phyloP scores from a whole-genome alignment of 2,329 filamentous ascomycete genomes.

The Mycosphaerelloides madeirae region DNA sequence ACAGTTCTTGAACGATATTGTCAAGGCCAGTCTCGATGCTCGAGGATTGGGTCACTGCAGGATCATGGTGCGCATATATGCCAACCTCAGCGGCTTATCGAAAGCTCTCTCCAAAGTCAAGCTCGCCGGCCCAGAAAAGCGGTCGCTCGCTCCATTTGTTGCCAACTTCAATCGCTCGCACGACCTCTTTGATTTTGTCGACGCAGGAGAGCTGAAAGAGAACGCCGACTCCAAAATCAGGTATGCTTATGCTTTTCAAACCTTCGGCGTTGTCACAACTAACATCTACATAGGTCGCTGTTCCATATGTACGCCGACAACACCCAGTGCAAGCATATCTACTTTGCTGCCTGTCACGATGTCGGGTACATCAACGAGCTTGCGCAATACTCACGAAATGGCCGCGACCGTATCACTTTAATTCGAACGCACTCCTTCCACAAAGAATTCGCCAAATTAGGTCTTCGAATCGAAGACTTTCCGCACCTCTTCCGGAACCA shows the following conservation, averaged over 20 bases:
- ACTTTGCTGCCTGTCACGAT: conserved; percentile 60
- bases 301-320: conserved; percentile 37
- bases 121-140: conserved; percentile 51
- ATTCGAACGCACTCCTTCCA: conserved; percentile 50
- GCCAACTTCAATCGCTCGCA: conserved; percentile 49
- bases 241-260: not conserved
- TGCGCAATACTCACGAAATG: conserved; percentile 45
- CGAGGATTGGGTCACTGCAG: conserved; percentile 50
- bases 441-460: conserved; percentile 50
- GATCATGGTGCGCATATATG: conserved; percentile 45
- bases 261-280: too few species aligned
- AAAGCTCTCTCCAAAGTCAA: conserved; percentile 46
- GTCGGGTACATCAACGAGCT: conserved; percentile 55
- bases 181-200: conserved; percentile 57
- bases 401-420: conserved; percentile 50
- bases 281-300: too few species aligned
- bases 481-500: conserved; percentile 47
- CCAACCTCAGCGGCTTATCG: conserved; percentile 44
- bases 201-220: conserved; percentile 58
- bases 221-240: conserved; percentile 58
- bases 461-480: conserved; percentile 49
- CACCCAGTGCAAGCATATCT: conserved; percentile 60
- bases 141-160: conserved; percentile 53
- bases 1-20: conserved; percentile 48
- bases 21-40: conserved; percentile 44